Evolutionary conservation across 805 yeast genomes (phyloP).

Genomic region (Starmerella sirachaensis): DNA sequence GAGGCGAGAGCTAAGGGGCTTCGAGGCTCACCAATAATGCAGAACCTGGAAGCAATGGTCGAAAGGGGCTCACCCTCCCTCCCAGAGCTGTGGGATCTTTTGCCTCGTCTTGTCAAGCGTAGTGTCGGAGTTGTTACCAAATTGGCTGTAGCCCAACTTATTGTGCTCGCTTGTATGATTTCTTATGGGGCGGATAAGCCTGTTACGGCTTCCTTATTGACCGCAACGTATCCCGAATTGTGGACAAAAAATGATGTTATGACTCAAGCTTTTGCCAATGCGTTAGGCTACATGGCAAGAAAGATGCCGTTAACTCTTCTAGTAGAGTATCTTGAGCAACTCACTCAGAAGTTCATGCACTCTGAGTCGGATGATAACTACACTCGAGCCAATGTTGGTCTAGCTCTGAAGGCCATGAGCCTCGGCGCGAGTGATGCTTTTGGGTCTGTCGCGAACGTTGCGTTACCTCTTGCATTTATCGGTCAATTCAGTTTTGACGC

Average conservation of each 20-base stretch:
- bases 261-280: constrained; percentile 60
- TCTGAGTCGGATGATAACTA: constrained; percentile 11
- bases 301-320: constrained; percentile 43
- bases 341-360: constrained; percentile 45
- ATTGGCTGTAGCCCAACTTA: constrained; percentile 65
- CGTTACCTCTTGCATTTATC: constrained; percentile 67
- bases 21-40: constrained; percentile 79
- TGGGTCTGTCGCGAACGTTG: constrained; percentile 45
- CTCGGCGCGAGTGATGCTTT: constrained; percentile 56
- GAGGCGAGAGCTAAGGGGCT: constrained; percentile 61
- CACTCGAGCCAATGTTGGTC: constrained; percentile 32
- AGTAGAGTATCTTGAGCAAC: constrained; percentile 39
- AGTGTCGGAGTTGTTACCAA: constrained; percentile 88
- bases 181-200: constrained; percentile 39
- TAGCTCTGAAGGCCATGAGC: constrained; percentile 37
- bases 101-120: constrained; percentile 46
- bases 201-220: constrained; percentile 41
- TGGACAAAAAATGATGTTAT: constrained; percentile 63
- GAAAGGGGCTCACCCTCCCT: constrained; percentile 35
- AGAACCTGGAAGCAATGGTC: constrained; percentile 61
- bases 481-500: constrained; percentile 54
- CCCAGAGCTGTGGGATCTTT: constrained; percentile 16
- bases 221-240: constrained; percentile 45
- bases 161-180: constrained; percentile 51
- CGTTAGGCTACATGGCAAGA: constrained; percentile 69